Evolutionary conservation across 2,329 filamentous ascomycete genomes (phyloP).

Genomic region (Colletotrichum destructivum): DNA sequence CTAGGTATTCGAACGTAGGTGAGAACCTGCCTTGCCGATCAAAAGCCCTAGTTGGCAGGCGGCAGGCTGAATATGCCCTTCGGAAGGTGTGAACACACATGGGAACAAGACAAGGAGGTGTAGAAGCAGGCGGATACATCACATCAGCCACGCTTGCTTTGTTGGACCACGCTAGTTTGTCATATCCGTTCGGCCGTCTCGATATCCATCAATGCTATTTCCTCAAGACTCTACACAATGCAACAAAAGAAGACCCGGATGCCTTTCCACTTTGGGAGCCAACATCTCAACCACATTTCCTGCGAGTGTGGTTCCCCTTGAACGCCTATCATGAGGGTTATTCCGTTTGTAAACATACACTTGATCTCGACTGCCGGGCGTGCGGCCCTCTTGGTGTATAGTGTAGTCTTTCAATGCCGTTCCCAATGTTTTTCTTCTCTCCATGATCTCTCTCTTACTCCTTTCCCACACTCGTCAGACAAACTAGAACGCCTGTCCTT

Average conservation of each 20-base stretch:
- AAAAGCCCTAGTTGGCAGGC: background rate
- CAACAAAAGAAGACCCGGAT: slow-evolving; percentile 28
- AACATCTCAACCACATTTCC: slow-evolving; percentile 23
- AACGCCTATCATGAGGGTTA: slow-evolving; percentile 31
- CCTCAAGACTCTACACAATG: slow-evolving; percentile 27
- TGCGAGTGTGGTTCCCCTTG: slow-evolving; percentile 14
- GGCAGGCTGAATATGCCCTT: background rate
- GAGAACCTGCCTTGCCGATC: slow-evolving; percentile 6
- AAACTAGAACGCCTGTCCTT: slow-evolving; percentile 51
- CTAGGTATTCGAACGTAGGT: background rate
- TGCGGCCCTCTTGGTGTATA: background rate
- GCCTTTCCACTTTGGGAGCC: slow-evolving; percentile 26
- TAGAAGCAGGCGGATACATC: slow-evolving; percentile 1
- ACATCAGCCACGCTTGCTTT: background rate
- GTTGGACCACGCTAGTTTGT: slow-evolving; percentile 12
- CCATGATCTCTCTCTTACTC: background rate
- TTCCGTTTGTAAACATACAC: slow-evolving; percentile 15
- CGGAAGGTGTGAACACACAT: background rate
- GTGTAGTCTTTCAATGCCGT: background rate
- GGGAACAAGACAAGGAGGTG: too few relatives aligned
- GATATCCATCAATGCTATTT: slow-evolving; percentile 29
- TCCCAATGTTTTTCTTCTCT: background rate
- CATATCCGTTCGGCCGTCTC: slow-evolving; percentile 31
- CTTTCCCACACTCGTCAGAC: background rate
- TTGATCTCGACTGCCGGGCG: background rate